phyloP scores from a whole-genome alignment of 2,329 filamentous ascomycete species.

The Aureobasidium sp. region DNA sequence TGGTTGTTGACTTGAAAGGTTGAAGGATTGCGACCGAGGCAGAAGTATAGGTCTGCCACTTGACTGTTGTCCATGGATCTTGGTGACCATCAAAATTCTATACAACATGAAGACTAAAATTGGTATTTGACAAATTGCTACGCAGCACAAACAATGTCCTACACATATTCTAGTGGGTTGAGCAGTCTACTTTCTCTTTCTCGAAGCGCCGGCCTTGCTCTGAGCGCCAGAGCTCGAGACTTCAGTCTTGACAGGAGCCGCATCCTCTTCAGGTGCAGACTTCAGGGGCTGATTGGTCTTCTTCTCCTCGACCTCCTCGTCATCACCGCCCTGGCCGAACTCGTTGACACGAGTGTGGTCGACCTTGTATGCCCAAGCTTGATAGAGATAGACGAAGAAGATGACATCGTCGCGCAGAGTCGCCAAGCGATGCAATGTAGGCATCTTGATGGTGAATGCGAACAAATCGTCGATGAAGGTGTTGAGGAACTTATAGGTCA shows the following conservation, averaged over 20 bases:
- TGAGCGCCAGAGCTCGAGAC: slow-evolving; percentile 8
- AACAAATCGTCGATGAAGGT: slow-evolving; percentile 99
- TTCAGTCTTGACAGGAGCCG: slow-evolving; percentile 10
- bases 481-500: slow-evolving; percentile 98
- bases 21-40: neutral
- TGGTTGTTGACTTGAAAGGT: neutral
- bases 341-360: slow-evolving; percentile 93
- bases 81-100: neutral
- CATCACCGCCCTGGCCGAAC: slow-evolving; percentile 87
- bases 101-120: neutral
- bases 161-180: neutral
- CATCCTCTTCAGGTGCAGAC: slow-evolving; percentile 24
- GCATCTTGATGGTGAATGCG: slow-evolving; percentile 99
- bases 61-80: neutral
- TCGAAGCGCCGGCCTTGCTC: slow-evolving; percentile 16
- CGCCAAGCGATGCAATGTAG: slow-evolving; percentile 80
- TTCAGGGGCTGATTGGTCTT: slow-evolving; percentile 38
- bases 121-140: neutral
- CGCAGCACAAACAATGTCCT: neutral
- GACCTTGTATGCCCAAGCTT: slow-evolving; percentile 84
- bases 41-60: neutral
- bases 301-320: slow-evolving; percentile 57
- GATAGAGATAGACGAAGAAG: slow-evolving; percentile 96
- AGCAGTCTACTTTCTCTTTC: slow-evolving; percentile 21
- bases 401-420: slow-evolving; percentile 94